Base-by-base conservation (phyloP, 2,329 filamentous ascomycete species). In the Cladosporium phlei region DNA sequence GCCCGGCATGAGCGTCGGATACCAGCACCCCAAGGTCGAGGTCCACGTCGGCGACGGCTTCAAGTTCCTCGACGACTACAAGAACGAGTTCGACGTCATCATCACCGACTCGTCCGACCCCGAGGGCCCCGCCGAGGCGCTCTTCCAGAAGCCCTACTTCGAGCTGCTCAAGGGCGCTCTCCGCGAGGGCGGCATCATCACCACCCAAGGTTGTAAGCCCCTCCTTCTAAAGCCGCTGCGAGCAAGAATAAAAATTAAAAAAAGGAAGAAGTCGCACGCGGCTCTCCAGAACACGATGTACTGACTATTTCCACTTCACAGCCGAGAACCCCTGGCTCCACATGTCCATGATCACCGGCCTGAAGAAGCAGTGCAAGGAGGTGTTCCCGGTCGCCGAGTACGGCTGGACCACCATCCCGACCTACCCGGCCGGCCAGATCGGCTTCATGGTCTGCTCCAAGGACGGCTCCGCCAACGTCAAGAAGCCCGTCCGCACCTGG, bases 371-470 rank as follows among this genome's bases (percentile, higher is more conserved):
- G 66, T 96, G 91, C 85, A 85, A 85, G 70, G 85, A 93, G 71
- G 87, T 98, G 70, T 98, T 98, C 84, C 90, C 93, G 56, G 87
- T 88, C 54, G 93, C 86, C 69, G 93, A 98, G 76, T 98, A 97
- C 75, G 93, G 87, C 61, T 98, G 96, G 81, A 97, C 91, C 65
- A 97, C 91, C 63, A 98, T 98, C 71, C 93, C 93, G 50, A 98
- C 93, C 66, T 98, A 98, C 78, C 93, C 93, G 57, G 95, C 88
- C 48, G 93, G 93, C 67, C 93, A 98, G 77, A 98, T 98, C 65
- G 93, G 93, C 67, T 98, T 98, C 84, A 96, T 98, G 90, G 88
- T 98, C 66, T 97, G 93, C 83, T 87, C 79, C 84, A 97, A 98
- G 82, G 91, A 97, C 67, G 75, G 82, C 67, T 82, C 72, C 66